phyloP scores from a whole-genome alignment of 192 early-diverging fungal genomes.

The Umbelopsis vinacea region DNA sequence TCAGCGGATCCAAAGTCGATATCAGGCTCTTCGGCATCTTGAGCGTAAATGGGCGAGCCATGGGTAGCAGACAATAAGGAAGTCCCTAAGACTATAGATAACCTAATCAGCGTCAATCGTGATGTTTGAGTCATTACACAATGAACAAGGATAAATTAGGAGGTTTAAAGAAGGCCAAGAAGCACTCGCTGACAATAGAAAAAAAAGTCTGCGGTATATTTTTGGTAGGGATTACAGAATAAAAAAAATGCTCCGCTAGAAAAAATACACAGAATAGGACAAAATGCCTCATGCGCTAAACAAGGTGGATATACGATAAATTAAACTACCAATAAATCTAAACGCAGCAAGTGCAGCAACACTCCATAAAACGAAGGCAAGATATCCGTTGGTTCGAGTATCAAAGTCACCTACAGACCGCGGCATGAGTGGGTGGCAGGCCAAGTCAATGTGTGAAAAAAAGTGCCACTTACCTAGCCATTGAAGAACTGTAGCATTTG shows the following conservation, averaged over 20 bases:
- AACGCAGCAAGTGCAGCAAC: conserved; percentile 73
- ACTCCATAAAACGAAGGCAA: conserved; percentile 86
- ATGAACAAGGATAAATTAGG: neutral
- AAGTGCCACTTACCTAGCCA: conserved; percentile 26
- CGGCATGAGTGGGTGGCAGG: neutral
- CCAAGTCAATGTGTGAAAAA: conserved; percentile 41
- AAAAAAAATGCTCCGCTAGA: neutral
- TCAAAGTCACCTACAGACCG: conserved; percentile 24
- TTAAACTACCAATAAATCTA: conserved; percentile 73
- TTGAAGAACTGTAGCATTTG: conserved; percentile 44
- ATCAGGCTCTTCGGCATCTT: neutral
- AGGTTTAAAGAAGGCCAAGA: neutral
- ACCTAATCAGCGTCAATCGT: conserved; percentile 7
- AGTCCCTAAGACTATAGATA: conserved; percentile 4
- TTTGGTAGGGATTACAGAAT: neutral
- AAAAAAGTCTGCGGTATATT: neutral
- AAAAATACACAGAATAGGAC: neutral
- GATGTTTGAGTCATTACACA: neutral
- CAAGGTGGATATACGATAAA: conserved; percentile 61
- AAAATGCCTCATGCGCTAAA: neutral
- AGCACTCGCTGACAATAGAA: neutral
- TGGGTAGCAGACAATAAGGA: neutral
- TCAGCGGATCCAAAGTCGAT: conserved; percentile 19
- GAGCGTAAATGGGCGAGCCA: conserved; percentile 3
- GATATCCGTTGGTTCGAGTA: conserved; percentile 54